These are phyloP conservation scores for Fusarium miscanthi DNA, from an alignment of 2,329 filamentous ascomycete species.

Conservation along the genomic window DNA sequence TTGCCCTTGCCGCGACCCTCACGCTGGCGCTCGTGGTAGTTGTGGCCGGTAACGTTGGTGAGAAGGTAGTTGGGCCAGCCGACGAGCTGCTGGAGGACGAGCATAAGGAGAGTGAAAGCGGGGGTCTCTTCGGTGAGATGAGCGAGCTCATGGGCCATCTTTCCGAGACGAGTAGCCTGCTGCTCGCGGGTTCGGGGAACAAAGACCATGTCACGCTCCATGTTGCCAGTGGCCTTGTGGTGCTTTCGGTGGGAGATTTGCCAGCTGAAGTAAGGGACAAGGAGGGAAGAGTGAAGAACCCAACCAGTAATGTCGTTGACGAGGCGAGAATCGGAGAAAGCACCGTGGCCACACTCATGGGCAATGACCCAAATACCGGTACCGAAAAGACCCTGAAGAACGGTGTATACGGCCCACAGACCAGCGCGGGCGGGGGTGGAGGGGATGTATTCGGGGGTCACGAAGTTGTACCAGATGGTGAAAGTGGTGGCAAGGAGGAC, in stretches of 20 bases:
- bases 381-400: conserved; percentile 91
- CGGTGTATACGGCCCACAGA: conserved; percentile 74
- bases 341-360: conserved; percentile 97
- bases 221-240: conserved; percentile 98
- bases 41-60: conserved; percentile 94
- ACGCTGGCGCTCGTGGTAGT: conserved; percentile 88
- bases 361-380: conserved; percentile 97
- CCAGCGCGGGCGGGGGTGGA: conserved; percentile 72
- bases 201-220: conserved; percentile 99
- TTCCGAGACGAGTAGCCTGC: conserved; percentile 80
- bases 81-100: conserved; percentile 86
- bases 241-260: conserved; percentile 99
- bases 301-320: conserved; percentile 94
- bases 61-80: conserved; percentile 95
- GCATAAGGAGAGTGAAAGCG: conserved; percentile 77
- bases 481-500: conserved; percentile 79
- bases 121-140: conserved; percentile 97
- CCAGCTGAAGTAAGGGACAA: conserved; percentile 99
- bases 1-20: conserved; percentile 96
- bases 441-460: conserved; percentile 86
- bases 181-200: conserved; percentile 90
- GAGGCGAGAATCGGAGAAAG: conserved; percentile 91
- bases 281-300: conserved; percentile 86
- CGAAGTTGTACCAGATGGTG: conserved; percentile 87
- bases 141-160: conserved; percentile 80